Evolutionary conservation across 176 grass and related monocot species (phyloP), one percentile per base, ranked within the genome.

Genomic region (Oryza coarctata): DNA sequence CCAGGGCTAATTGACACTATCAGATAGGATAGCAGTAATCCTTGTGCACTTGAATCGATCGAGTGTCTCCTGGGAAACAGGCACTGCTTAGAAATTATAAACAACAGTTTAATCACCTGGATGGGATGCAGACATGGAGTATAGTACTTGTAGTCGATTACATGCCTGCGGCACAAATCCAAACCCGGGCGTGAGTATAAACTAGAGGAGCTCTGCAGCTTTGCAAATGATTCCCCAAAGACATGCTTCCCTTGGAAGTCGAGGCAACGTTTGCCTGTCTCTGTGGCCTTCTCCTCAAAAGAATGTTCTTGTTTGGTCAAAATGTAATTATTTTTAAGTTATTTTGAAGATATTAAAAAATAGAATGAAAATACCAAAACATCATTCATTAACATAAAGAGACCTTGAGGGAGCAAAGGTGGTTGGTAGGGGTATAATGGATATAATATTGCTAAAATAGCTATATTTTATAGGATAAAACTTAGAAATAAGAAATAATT

Each of bases 161-260:
- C 15, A 2, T 40, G 40, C 23, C 25, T 20, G 25, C 17, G 36
- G 74, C 23, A 41, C 61, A 63, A 14, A 49, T 49, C 76, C 27
- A 79, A 32, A 66, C 20, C 76, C 76, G 20, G 10, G 39, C 62
- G 26, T n/a, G 17, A 64, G 58, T 14, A 41, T 64, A 78, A 78
- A 65, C 75, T 43, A 77, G 58, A 17, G 35, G 12, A 20, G 15
- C 14, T 6, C 15, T 52, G 17, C 43, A 50, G 71, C 71, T 73
- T 73, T 41, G 66, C 58, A 44, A 23, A 71, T 9, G 69, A 28
- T 44, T 28, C 68, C n/a, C 12, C 34, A 35, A 22, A 7, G n/a
- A 69, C 18, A 23, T 69, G 34, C 66, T 23, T 68, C 32, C 66
- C 20, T 69, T 25, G 22, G 34, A 69, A 70, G 35, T 6, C 68